Base-by-base conservation (phyloP, 768 basidiomycete genomes). In the Mycena belliarum region DNA sequence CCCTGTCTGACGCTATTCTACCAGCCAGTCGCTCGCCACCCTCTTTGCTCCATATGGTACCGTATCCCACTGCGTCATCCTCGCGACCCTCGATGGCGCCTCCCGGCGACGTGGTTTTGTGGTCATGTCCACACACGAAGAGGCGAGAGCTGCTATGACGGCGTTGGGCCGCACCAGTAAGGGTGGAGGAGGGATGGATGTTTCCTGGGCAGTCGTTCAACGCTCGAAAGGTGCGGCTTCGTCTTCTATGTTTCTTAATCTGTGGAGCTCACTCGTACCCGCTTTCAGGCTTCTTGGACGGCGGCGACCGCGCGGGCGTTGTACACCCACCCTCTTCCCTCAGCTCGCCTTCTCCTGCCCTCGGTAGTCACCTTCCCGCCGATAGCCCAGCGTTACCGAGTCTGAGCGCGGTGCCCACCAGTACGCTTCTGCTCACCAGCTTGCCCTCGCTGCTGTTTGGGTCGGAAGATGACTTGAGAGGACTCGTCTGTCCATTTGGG, bases 201-300 rank as follows among this genome's bases (percentile, higher is more conserved):
- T 93, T 49, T 91, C 90, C 7, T 93, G 90, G 90, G 91, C 90
- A 18, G 90, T 93, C 23, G 90, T 93, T 35, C 90, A 93, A 63
- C 88, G 90, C 43, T 93, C 90, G 60, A 85, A 88, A 79, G 90
- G 89, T 88, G 32, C 20, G 55, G 61, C 35, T 29, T 26, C 16
- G 46, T 16, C 16, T 48, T 38, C 11, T n/a, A n/a, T 45, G 29
- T 3, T 44, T 50, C 15, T 37, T 54, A 43, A 20, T 45, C 47
- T 16, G 20, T 49, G 33, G 33, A 11, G 35, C 46, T 54, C 50
- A 51, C 59, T 28, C 61, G 38, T 11, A 10, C 26, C n/a, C n/a
- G n/a, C n/a, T 10, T 35, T 24, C 59, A 91, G 90, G 89, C 21
- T 91, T 91, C 65, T 75, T 92, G 57, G 90, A 93, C 66, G 89